Conservation (phyloP, 805 yeast genomes). For the Tetrapisispora namnaoensis region DNA sequence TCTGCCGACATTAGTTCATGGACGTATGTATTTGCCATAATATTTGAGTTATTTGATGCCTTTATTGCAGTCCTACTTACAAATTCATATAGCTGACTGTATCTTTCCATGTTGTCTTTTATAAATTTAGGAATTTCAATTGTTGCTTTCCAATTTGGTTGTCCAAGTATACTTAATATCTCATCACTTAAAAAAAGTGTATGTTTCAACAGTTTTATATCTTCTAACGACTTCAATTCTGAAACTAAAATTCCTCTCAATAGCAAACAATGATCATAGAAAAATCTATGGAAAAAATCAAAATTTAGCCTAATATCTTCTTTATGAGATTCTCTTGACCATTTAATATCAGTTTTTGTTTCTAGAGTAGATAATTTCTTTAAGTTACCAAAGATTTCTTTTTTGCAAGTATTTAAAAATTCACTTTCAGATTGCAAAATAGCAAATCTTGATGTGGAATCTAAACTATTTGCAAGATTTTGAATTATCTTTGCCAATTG, state of each 20-base stretch:
- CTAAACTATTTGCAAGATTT: slow-evolving; percentile 75
- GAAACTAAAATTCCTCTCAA: not conserved
- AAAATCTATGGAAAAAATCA: slow-evolving; percentile 37
- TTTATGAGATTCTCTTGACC: not conserved
- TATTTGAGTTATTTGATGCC: slow-evolving; percentile 33
- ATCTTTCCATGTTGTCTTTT: slow-evolving; percentile 38
- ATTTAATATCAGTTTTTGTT: slow-evolving; percentile 16
- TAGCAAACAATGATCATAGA: slow-evolving; percentile 31
- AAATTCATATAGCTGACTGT: slow-evolving; percentile 52
- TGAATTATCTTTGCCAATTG: slow-evolving; percentile 78
- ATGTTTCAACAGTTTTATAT: slow-evolving; percentile 12
- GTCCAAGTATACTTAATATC: slow-evolving; percentile 40
- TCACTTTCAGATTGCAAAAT: slow-evolving; percentile 34
- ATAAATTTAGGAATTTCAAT: slow-evolving; percentile 46
- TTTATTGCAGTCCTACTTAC: slow-evolving; percentile 55
- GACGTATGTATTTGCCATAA: slow-evolving; percentile 32
- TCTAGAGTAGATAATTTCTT: slow-evolving; percentile 26
- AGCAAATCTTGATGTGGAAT: slow-evolving; percentile 57
- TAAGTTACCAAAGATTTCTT: slow-evolving; percentile 35
- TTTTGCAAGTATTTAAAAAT: slow-evolving; percentile 34
- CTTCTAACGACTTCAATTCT: slow-evolving; percentile 9
- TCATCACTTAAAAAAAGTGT: slow-evolving; percentile 35
- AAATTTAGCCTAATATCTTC: slow-evolving; percentile 14
- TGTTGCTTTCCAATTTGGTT: slow-evolving; percentile 44
- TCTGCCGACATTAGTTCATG: slow-evolving; percentile 57